Evolutionary conservation across 306 rosid genomes (phyloP).

Genomic region (Canavalia gladiata): DNA sequence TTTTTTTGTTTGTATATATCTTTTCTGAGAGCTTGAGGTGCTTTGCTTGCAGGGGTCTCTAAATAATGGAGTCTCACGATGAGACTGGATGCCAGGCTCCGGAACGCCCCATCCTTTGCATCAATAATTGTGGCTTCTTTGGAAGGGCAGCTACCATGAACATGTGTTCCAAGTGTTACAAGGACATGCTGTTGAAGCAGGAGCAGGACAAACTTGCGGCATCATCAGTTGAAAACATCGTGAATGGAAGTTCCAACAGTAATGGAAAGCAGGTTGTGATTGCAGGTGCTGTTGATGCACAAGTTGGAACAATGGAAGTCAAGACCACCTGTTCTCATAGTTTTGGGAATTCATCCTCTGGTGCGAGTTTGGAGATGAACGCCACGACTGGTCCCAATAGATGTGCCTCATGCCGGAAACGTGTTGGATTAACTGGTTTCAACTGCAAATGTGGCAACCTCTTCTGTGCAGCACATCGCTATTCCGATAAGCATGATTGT

Average conservation of each 20-base stretch:
- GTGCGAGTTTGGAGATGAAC: conserved; percentile 55
- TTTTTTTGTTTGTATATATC: not conserved
- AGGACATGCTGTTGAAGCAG: conserved; percentile 76
- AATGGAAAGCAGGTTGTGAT: conserved; percentile 56
- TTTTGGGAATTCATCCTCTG: conserved; percentile 53
- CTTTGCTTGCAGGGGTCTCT: conserved; percentile 54
- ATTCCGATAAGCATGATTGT: conserved; percentile 77
- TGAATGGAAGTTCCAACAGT: conserved; percentile 57
- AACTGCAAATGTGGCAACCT: conserved; percentile 77
- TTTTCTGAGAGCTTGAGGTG: conserved; percentile 16
- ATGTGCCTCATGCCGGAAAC: conserved; percentile 73
- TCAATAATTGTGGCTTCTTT: conserved; percentile 83
- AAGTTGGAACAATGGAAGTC: conserved; percentile 51
- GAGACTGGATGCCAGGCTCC: conserved; percentile 86
- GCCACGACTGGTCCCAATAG: conserved; percentile 64
- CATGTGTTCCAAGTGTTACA: conserved; percentile 90
- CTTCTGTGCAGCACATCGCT: conserved; percentile 74
- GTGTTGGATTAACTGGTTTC: conserved; percentile 84
- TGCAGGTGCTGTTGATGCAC: conserved; percentile 50
- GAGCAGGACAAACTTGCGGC: conserved; percentile 74
- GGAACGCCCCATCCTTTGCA: conserved; percentile 73
- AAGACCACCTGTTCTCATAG: conserved; percentile 46
- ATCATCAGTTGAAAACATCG: conserved; percentile 72
- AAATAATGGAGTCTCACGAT: conserved; percentile 78
- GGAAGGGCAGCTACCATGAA: conserved; percentile 86